Conservation (phyloP, 1,139 yeast genomes). For the Yamadazyma conglobata region DNA sequence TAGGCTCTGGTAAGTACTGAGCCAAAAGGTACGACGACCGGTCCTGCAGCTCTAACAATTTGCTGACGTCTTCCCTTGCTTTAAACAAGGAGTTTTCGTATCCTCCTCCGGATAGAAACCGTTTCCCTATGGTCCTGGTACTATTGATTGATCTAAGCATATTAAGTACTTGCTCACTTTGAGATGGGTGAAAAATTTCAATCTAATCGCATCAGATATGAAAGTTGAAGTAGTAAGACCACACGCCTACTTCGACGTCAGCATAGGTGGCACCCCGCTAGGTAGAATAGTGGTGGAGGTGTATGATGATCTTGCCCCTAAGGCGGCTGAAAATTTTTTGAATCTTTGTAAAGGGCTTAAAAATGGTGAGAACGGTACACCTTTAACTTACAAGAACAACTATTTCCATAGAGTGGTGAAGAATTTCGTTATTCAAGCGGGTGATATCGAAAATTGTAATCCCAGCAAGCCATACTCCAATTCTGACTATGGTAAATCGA, state of each 20-base stretch:
- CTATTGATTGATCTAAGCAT: not conserved
- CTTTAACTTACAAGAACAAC: slow-evolving; percentile 36
- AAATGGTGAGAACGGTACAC: slow-evolving; percentile 2
- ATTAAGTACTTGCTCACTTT: not conserved
- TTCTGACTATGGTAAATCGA: slow-evolving; percentile 50
- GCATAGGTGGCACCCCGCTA: slow-evolving; percentile 38
- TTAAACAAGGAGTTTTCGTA: slow-evolving; percentile 15
- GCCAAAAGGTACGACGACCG: slow-evolving; percentile 64
- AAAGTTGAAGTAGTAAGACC: slow-evolving; percentile 31
- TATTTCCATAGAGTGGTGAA: slow-evolving; percentile 68
- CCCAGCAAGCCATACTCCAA: slow-evolving; percentile 24
- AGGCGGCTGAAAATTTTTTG: slow-evolving; percentile 52
- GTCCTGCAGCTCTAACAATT: slow-evolving; percentile 46
- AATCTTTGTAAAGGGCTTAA: slow-evolving; percentile 36
- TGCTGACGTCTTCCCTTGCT: slow-evolving; percentile 43
- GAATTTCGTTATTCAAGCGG: slow-evolving; percentile 80
- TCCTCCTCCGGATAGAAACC: slow-evolving; percentile 2
- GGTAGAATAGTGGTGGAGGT: slow-evolving; percentile 72
- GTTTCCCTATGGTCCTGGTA: not conserved
- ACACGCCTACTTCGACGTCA: slow-evolving; percentile 55
- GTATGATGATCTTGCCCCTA: slow-evolving; percentile 53
- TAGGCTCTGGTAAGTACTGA: slow-evolving; percentile 67
- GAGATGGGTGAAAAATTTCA: not conserved
- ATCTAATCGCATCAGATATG: slow-evolving; percentile 18
- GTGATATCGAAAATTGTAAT: slow-evolving; percentile 47